These are phyloP conservation scores for Brassica rapa DNA, from an alignment of 345 rosid species.

Conservation along the genomic window DNA sequence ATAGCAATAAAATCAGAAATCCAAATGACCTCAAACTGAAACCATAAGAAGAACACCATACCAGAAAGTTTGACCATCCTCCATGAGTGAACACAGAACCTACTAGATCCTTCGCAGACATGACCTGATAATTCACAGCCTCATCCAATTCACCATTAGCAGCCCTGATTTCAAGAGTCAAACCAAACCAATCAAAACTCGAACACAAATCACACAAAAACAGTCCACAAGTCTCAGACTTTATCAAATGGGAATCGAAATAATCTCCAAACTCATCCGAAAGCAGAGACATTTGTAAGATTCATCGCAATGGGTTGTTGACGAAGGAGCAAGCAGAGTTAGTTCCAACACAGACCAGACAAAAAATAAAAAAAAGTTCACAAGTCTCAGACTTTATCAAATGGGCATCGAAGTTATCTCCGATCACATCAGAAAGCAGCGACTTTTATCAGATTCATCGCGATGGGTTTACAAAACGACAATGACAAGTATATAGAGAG, in stretches of 20 bases:
- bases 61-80: constrained; percentile 85
- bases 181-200: neutral
- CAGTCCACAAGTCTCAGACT: neutral
- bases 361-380: neutral
- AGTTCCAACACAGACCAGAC: neutral
- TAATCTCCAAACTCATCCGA: neutral
- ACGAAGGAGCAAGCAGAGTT: too few species aligned
- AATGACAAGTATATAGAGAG: constrained; percentile 3
- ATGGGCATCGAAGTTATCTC: neutral
- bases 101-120: constrained; percentile 74
- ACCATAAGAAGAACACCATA: constrained; percentile 21
- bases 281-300: neutral
- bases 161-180: constrained; percentile 26
- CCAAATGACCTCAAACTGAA: constrained; percentile 5
- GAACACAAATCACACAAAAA: constrained; percentile 6
- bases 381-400: constrained; percentile 1
- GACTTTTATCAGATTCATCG: neutral
- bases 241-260: neutral
- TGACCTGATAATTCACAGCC: constrained; percentile 61
- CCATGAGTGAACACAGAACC: constrained; percentile 62
- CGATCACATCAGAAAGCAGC: neutral
- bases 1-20: constrained; percentile 2
- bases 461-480: neutral
- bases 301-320: neutral
- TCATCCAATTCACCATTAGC: constrained; percentile 33